Evolutionary conservation across 164 flowering plant genomes (phyloP).

Genomic region (Vitis rupestris): DNA sequence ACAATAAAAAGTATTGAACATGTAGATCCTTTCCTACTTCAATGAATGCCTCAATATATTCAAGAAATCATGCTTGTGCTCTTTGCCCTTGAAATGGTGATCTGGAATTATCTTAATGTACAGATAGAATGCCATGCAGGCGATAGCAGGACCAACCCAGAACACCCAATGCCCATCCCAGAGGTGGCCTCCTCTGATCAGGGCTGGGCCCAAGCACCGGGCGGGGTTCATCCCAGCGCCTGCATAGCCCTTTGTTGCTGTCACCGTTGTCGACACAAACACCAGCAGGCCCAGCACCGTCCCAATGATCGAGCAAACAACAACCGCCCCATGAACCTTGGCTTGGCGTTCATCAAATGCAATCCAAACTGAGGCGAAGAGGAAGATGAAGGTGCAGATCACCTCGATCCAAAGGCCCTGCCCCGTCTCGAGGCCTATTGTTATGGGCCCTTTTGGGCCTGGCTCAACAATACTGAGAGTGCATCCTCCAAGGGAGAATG

Average conservation of each 20-base stretch:
- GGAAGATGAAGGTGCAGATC: slow-evolving; percentile 29
- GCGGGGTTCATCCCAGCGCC: slow-evolving; percentile 40
- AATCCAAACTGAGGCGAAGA: slow-evolving; percentile 20
- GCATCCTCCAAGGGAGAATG: slow-evolving; percentile 28
- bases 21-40: too few species aligned
- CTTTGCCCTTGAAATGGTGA: too few species aligned
- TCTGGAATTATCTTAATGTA: too few species aligned
- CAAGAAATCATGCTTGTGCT: too few species aligned
- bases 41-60: too few species aligned
- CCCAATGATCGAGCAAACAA: slow-evolving; percentile 21
- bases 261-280: slow-evolving; percentile 23
- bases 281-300: slow-evolving; percentile 18
- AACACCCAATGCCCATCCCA: slow-evolving; percentile 42
- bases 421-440: too few species aligned
- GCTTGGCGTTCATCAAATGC: slow-evolving; percentile 21
- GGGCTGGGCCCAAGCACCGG: slow-evolving; percentile 33
- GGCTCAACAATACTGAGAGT: slow-evolving; percentile 2
- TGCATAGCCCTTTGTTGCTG: slow-evolving; percentile 20
- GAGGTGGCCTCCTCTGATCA: slow-evolving; percentile 22
- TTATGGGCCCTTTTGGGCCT: too few species aligned
- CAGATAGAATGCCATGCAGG: slow-evolving; percentile 8
- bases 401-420: too few species aligned
- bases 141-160: slow-evolving; percentile 32
- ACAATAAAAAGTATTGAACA: too few species aligned
- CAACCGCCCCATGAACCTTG: slow-evolving; percentile 16